Base-by-base conservation (phyloP, 257 asterid genomes). In the Misopates orontium region DNA sequence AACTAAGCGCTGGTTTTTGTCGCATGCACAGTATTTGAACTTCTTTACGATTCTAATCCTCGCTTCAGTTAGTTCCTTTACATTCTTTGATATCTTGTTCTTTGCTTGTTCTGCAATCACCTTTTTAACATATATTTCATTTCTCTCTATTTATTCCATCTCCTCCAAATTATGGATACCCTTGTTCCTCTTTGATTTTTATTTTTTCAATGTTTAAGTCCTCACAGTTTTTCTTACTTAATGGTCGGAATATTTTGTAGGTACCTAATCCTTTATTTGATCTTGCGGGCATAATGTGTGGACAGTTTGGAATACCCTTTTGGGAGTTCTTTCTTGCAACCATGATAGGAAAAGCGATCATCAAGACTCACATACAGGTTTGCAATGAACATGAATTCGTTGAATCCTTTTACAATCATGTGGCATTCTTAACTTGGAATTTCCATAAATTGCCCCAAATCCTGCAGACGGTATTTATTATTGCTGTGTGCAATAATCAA, bases 241-340 rank as follows among this genome's bases (percentile, higher is more conserved):
- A 28, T 28, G 7, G 7, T 2, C 36, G 36, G 36, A 68, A 40
- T 68, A 56, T 62, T 68, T 61, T 69, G 55, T 72, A 91, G 98
- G 87, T 92, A 22, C 98, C 98, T 15, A 92, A 92, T 81, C 98
- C 98, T 57, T 68, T 92, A 67, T 92, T 92, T 81, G 98, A 92
- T 78, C 95, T 92, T 56, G 98, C 98, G 41, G 98, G 98, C 67
- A 92, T 92, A 75, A 92, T 92, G 96, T 88, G 98, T 42, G 98
- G 98, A 54, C 96, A 91, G 73, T 91, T 91, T 22, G 95, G 96
- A 52, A 80, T 91, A 62, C 89, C 96, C 56, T 92, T 92, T 76
- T 92, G 96, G 96, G 78, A 89, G 78, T 92, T 92, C 56, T 92
- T 92, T 62, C 71, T 85, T 32, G 96, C 98, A 59, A 89, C 98